phyloP scores from a whole-genome alignment of 139 green algal genomes.

The Gonium pectorale region DNA sequence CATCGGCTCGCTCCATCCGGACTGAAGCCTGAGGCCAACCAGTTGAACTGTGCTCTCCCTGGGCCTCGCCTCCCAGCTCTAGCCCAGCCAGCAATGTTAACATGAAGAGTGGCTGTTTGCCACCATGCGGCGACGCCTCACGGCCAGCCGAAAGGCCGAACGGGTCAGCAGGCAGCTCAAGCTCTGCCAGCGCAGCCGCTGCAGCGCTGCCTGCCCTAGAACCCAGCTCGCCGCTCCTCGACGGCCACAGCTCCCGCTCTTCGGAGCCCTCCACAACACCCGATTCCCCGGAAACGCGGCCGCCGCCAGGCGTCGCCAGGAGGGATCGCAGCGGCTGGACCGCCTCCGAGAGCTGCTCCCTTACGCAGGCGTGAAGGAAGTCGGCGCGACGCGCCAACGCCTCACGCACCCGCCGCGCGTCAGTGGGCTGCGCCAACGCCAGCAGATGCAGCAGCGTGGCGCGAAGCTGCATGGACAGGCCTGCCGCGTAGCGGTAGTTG shows the following conservation, averaged over 20 bases:
- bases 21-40: too few relatives aligned
- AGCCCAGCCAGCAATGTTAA: neutral
- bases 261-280: too few relatives aligned
- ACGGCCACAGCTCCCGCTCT: too few relatives aligned
- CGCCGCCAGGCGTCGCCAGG: neutral
- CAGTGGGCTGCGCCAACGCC: conserved; percentile 13
- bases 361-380: conserved; percentile 1
- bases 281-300: too few relatives aligned
- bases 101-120: too few relatives aligned
- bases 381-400: conserved; percentile 10
- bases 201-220: neutral
- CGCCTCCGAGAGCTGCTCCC: conserved; percentile 17
- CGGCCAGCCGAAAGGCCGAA: conserved; percentile 18
- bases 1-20: too few relatives aligned
- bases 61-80: neutral
- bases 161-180: conserved; percentile 9
- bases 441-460: conserved; percentile 51
- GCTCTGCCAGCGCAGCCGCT: neutral
- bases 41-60: too few relatives aligned
- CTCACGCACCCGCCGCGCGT: conserved; percentile 26
- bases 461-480: conserved; percentile 28
- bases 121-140: neutral
- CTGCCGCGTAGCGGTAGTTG: conserved; percentile 43
- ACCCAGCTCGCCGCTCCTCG: neutral
- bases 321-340: neutral